Conservation (phyloP, 306 rosid genomes). For the Dalbergia cultrata region DNA sequence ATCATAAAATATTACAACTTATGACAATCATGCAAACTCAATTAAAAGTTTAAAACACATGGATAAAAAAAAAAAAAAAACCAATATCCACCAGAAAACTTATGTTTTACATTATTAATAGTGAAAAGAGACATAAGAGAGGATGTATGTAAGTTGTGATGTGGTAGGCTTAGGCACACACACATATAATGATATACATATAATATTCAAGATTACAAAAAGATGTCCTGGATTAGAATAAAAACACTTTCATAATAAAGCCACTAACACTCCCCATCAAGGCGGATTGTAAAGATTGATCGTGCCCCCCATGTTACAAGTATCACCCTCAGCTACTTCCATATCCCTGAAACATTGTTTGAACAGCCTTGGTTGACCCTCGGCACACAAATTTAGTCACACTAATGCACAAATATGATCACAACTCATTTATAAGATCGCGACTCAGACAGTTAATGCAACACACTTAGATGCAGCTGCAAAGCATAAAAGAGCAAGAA, state of each 20-base stretch:
- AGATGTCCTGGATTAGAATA: not conserved
- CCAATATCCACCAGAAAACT: not conserved
- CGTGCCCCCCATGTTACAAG: not conserved
- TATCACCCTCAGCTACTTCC: not conserved
- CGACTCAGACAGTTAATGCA: not conserved
- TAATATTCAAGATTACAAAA: not conserved
- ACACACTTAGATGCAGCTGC: not conserved
- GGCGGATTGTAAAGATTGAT: not conserved
- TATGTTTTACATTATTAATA: not conserved
- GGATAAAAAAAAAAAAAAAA: conserved; percentile 20
- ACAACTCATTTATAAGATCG: not conserved
- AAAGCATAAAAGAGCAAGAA: conserved; percentile 4
- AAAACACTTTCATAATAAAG: conserved; percentile 1
- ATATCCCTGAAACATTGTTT: conserved; percentile 6
- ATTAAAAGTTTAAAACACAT: not conserved
- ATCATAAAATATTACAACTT: not conserved
- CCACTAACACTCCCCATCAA: not conserved
- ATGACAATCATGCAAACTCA: conserved; percentile 6
- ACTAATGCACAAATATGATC: not conserved
- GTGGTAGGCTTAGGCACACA: not conserved
- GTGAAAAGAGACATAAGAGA: conserved; percentile 7
- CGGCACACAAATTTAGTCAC: not conserved
- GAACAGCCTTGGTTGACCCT: not conserved
- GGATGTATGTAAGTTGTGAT: not conserved
- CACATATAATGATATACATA: not conserved